These are phyloP conservation scores for Tolypocladium endophyticum DNA, from an alignment of 2,329 filamentous ascomycete genomes.

Conservation along the genomic window DNA sequence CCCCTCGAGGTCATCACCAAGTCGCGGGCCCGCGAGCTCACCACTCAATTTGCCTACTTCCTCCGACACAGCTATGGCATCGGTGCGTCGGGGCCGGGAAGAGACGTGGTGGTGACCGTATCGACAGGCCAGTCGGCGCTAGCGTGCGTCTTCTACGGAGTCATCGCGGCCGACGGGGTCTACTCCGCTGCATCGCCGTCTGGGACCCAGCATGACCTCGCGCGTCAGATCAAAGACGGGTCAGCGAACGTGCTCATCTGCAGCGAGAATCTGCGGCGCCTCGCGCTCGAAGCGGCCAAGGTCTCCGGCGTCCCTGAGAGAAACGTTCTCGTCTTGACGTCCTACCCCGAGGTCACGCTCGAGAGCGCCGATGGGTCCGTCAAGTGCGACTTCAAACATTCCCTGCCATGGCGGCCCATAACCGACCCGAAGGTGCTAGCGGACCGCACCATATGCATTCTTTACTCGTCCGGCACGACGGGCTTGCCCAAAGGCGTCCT, in stretches of 20 bases:
- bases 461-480: constrained; percentile 39
- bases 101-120: constrained; percentile 45
- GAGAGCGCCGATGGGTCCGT: constrained; percentile 12
- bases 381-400: constrained; percentile 18
- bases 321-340: constrained; percentile 41
- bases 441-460: constrained; percentile 27
- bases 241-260: constrained; percentile 30
- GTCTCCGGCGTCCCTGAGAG: constrained; percentile 30
- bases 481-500: constrained; percentile 35
- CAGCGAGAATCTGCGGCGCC: constrained; percentile 34
- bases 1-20: constrained; percentile 44
- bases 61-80: constrained; percentile 42
- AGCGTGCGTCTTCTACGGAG: constrained; percentile 41
- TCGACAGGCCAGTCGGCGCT: constrained; percentile 46
- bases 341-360: constrained; percentile 16
- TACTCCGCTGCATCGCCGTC: constrained; percentile 44
- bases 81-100: constrained; percentile 33
- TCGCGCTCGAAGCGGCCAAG: constrained; percentile 36
- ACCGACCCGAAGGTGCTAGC: constrained; percentile 35
- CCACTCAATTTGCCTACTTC: constrained; percentile 42
- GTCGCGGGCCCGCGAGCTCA: constrained; percentile 32
- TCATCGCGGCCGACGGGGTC: constrained; percentile 48
- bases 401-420: constrained; percentile 41
- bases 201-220: constrained; percentile 39
- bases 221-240: constrained; percentile 30